These are phyloP conservation scores for Leptodermis oblonga DNA, from an alignment of 257 asterid genomes.

Conservation along the genomic window DNA sequence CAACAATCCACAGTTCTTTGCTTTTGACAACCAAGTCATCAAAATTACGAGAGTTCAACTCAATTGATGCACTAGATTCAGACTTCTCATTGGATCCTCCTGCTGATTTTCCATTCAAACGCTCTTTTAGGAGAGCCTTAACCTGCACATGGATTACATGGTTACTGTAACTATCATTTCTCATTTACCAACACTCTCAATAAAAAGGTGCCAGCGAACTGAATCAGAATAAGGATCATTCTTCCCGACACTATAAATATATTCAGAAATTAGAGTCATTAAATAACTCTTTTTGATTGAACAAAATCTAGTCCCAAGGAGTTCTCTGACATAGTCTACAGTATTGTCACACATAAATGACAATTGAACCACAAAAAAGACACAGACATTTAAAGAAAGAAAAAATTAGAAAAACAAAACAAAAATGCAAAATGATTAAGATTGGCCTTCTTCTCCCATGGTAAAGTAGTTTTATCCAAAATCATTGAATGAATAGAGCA, in stretches of 20 bases:
- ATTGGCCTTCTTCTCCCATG: background rate
- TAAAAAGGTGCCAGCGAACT: background rate
- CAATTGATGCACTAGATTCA: constrained; percentile 83
- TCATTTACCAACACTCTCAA: background rate
- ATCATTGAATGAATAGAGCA: background rate
- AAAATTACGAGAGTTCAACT: constrained; percentile 74
- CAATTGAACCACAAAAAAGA: background rate
- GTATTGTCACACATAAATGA: background rate
- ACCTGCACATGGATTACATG: constrained; percentile 34
- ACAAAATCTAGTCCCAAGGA: background rate
- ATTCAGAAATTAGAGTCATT: background rate
- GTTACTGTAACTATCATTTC: background rate
- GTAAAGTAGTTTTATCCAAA: background rate
- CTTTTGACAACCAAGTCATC: constrained; percentile 84
- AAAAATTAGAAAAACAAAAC: constrained; percentile 3
- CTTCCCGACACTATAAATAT: background rate
- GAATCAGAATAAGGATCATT: background rate
- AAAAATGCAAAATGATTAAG: background rate
- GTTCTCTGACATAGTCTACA: background rate
- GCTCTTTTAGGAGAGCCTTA: constrained; percentile 70
- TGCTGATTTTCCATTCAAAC: constrained; percentile 71
- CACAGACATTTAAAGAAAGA: background rate
- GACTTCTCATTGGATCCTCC: constrained; percentile 84
- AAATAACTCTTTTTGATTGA: background rate
- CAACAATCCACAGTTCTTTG: constrained; percentile 95